phyloP scores from a whole-genome alignment of 345 rosid genomes.

The Sonneratia alba region DNA sequence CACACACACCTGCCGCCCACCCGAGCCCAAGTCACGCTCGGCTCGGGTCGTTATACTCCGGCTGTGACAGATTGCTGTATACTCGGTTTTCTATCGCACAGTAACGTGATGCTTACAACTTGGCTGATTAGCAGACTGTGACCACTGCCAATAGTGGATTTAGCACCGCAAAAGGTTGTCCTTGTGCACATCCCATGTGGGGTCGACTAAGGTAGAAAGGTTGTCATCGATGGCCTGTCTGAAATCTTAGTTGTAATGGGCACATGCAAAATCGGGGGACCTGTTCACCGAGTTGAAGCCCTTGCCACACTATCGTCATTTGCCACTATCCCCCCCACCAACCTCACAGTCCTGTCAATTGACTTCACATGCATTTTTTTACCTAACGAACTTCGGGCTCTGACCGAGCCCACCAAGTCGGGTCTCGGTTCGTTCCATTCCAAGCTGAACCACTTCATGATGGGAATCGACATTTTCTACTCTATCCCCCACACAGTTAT shows the following conservation, averaged over 20 bases:
- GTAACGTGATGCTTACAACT: neutral
- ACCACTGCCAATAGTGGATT: neutral
- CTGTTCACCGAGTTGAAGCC: neutral
- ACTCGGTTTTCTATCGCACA: neutral
- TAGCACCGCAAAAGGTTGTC: slow-evolving; percentile 1
- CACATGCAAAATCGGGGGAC: slow-evolving; percentile 1
- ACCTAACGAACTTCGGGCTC: no score
- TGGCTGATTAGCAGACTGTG: neutral
- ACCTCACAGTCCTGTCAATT: neutral
- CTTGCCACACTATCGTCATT: neutral
- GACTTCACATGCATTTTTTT: neutral
- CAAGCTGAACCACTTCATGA: no score
- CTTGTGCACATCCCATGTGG: neutral
- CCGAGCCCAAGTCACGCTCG: neutral
- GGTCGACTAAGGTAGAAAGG: neutral
- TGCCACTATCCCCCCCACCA: neutral
- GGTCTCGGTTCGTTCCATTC: no score
- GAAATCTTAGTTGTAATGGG: neutral
- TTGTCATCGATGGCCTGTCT: neutral
- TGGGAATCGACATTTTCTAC: no score
- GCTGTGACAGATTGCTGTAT: neutral
- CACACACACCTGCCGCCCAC: no score
- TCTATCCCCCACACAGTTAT: no score
- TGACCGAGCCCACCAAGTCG: no score
- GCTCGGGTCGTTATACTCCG: neutral